These are phyloP conservation scores for Tricholoma flavovirens DNA, from an alignment of 768 basidiomycete species.

Conservation along the genomic window DNA sequence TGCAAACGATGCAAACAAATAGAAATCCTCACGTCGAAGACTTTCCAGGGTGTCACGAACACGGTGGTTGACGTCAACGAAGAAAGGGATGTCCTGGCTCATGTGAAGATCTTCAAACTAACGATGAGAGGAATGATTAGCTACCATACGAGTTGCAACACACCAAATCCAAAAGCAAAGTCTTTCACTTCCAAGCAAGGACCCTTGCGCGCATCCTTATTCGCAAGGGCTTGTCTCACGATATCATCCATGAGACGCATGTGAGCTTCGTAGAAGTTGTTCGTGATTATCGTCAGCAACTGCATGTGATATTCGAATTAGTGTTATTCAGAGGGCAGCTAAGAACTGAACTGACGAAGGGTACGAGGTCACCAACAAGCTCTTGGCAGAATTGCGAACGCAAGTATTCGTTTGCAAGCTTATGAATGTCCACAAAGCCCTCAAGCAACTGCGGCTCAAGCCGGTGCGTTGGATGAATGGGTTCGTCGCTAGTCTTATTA, in stretches of 20 bases:
- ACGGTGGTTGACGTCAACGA: not conserved
- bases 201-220: slow-evolving; percentile 9
- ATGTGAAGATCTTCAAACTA: slow-evolving; percentile 6
- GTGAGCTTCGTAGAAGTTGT: slow-evolving; percentile 16
- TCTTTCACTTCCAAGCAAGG: slow-evolving; percentile 10
- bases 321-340: not conserved
- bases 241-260: slow-evolving; percentile 13
- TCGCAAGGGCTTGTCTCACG: slow-evolving; percentile 7
- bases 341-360: not conserved
- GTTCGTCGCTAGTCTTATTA: not conserved
- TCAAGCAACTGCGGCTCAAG: slow-evolving; percentile 4
- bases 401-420: slow-evolving; percentile 13
- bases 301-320: not conserved
- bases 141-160: not conserved
- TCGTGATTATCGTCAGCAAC: slow-evolving; percentile 12
- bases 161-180: slow-evolving; percentile 14
- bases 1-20: not conserved
- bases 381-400: slow-evolving; percentile 7
- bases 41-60: slow-evolving; percentile 3
- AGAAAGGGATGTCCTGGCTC: slow-evolving; percentile 6
- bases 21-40: not conserved
- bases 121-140: not conserved
- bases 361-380: slow-evolving; percentile 5
- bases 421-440: slow-evolving; percentile 9
- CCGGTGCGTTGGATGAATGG: not conserved